These are phyloP conservation scores for Rhizopogon sp. DNA, from an alignment of 768 basidiomycete genomes.

Conservation along the genomic window DNA sequence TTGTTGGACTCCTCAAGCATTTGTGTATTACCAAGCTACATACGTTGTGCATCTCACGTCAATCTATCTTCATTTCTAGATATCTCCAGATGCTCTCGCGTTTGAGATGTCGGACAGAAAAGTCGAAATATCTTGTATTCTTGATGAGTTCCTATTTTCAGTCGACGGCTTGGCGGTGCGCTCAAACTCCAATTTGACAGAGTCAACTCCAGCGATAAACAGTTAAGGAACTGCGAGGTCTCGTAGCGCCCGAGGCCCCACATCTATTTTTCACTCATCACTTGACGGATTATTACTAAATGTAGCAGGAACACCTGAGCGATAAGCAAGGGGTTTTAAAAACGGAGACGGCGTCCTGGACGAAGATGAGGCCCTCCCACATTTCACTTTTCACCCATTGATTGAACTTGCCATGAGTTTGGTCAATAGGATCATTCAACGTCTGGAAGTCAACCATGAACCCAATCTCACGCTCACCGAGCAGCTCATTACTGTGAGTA, in stretches of 20 bases:
- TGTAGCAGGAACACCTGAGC: neutral
- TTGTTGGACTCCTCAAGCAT: slow-evolving; percentile 23
- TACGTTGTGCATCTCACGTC: slow-evolving; percentile 1
- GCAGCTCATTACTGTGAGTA: slow-evolving; percentile 52
- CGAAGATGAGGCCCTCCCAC: neutral
- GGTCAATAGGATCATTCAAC: slow-evolving; percentile 18
- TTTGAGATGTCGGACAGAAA: neutral
- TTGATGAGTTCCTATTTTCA: neutral
- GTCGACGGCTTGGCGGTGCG: neutral
- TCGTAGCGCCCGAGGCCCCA: neutral
- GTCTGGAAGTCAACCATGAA: slow-evolving; percentile 50
- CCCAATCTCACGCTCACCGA: slow-evolving; percentile 49
- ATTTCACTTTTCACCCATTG: too few relatives aligned
- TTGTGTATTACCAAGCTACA: slow-evolving; percentile 22
- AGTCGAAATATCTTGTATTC: neutral
- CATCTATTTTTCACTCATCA: neutral
- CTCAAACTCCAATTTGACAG: too few relatives aligned
- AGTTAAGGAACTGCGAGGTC: too few relatives aligned
- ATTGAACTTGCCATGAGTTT: slow-evolving; percentile 15
- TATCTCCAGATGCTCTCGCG: neutral
- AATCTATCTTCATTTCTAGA: slow-evolving; percentile 1
- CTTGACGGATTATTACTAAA: neutral
- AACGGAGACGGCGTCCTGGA: neutral
- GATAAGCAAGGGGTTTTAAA: neutral
- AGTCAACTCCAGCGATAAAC: neutral